These are phyloP conservation scores for Zopfia rhizophila DNA, from an alignment of 2,329 filamentous ascomycete genomes.

Conservation along the genomic window DNA sequence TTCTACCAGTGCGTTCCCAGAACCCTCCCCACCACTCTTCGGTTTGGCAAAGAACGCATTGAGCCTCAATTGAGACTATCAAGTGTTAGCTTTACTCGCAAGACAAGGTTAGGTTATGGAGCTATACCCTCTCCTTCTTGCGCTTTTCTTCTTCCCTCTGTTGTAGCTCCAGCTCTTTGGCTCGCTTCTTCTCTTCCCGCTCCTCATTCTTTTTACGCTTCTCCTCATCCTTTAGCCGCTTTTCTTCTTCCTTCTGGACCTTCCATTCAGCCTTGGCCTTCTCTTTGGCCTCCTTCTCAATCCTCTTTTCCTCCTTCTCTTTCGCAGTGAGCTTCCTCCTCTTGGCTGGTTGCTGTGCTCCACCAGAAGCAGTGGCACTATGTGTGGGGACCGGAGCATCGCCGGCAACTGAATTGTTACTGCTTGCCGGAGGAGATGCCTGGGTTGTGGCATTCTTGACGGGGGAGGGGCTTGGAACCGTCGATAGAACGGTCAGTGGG, in stretches of 20 bases:
- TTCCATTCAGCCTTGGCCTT: conserved; percentile 51
- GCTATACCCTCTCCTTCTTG: conserved; percentile 55
- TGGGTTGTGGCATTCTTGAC: conserved; percentile 24
- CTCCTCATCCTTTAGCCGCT: conserved; percentile 44
- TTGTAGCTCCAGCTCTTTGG: conserved; percentile 53
- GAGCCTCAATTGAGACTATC: conserved; percentile 53
- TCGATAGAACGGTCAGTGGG: conserved; percentile 44
- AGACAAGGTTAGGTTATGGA: conserved; percentile 23
- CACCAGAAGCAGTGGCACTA: conserved; percentile 23
- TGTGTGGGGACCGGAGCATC: conserved; percentile 14
- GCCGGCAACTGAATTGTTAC: conserved; percentile 17
- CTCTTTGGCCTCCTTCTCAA: conserved; percentile 52
- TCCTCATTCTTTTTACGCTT: conserved; percentile 47
- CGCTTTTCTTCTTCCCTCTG: conserved; percentile 61
- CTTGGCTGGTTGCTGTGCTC: conserved; percentile 52
- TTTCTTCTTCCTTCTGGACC: conserved; percentile 44
- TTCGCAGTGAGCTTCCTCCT: conserved; percentile 54
- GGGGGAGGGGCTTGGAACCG: conserved; percentile 45
- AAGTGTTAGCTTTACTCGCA: conserved; percentile 30
- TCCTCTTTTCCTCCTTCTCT: conserved; percentile 53
- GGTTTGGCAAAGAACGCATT: conserved; percentile 59
- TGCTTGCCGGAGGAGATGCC: conserved; percentile 27
- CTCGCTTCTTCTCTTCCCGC: conserved; percentile 52
- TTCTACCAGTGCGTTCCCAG: conserved; percentile 42
- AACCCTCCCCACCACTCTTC: conserved; percentile 43